phyloP scores from a whole-genome alignment of 306 rosid species.

The Gastrolobium villosum region DNA sequence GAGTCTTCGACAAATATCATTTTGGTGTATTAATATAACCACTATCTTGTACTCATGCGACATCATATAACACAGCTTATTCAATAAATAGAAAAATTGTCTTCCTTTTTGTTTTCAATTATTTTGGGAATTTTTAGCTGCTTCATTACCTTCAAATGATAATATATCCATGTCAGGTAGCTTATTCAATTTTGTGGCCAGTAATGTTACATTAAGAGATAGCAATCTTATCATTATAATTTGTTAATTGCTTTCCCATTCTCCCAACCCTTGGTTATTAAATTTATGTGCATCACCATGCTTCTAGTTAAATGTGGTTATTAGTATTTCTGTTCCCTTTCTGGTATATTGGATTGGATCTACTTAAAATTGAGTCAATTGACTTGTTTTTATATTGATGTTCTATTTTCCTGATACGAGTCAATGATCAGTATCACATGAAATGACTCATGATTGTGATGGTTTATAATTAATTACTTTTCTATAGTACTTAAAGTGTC shows the following conservation, averaged over 20 bases:
- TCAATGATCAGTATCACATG: neutral
- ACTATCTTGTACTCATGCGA: neutral
- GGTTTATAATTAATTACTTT: slow-evolving; percentile 25
- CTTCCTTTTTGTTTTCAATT: neutral
- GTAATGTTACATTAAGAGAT: neutral
- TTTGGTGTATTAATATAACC: slow-evolving; percentile 17
- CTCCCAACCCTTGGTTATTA: neutral
- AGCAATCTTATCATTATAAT: neutral
- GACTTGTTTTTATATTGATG: slow-evolving; percentile 7
- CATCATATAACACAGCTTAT: neutral
- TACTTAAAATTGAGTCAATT: slow-evolving; percentile 1
- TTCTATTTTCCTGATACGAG: neutral
- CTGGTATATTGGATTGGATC: slow-evolving; percentile 7
- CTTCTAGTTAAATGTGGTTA: slow-evolving; percentile 11
- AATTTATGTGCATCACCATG: slow-evolving; percentile 21
- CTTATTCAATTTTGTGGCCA: neutral
- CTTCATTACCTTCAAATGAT: slow-evolving; percentile 10
- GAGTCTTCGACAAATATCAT: neutral
- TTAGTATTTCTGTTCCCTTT: slow-evolving; percentile 23
- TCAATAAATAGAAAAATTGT: neutral
- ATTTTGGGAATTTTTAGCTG: neutral
- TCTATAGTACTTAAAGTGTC: neutral
- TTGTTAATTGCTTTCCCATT: slow-evolving; percentile 5
- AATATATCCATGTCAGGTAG: neutral
- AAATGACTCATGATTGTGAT: neutral